Conservation (phyloP, 106 monocot genomes). For the Dactylorhiza incarnata region DNA sequence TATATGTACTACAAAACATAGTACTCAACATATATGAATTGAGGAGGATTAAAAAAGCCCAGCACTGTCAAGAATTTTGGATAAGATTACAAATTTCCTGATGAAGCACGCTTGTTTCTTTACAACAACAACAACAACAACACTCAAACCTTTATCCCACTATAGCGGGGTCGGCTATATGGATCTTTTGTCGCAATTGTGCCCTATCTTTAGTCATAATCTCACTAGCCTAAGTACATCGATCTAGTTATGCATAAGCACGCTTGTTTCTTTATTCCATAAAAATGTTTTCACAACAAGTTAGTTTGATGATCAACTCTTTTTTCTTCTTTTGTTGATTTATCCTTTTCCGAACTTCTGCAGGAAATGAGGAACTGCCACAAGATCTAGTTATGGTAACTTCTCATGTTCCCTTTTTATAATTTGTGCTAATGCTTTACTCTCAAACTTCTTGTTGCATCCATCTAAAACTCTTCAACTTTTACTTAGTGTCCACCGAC, state of each 20-base stretch:
- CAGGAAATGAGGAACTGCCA: conserved; percentile 82
- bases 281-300: not conserved
- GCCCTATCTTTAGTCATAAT: too few species aligned
- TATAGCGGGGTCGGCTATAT: too few species aligned
- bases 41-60: not conserved
- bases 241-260: too few species aligned
- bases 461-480: conserved; percentile 2
- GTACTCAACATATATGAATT: not conserved
- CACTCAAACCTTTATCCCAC: too few species aligned
- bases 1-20: not conserved
- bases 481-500: conserved; percentile 60
- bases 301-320: not conserved
- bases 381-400: conserved; percentile 59
- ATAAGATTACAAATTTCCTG: not conserved
- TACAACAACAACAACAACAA: too few species aligned
- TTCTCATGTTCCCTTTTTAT: not conserved
- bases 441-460: not conserved
- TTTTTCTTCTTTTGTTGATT: conserved; percentile 3
- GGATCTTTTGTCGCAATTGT: too few species aligned
- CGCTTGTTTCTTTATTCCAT: not conserved
- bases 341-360: conserved; percentile 17
- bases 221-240: too few species aligned
- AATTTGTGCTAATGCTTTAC: not conserved
- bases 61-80: not conserved
- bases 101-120: not conserved